Evolutionary conservation across 108 stramenopile genomes (phyloP).

Genomic region (Phaeodactylum tricornutum): DNA sequence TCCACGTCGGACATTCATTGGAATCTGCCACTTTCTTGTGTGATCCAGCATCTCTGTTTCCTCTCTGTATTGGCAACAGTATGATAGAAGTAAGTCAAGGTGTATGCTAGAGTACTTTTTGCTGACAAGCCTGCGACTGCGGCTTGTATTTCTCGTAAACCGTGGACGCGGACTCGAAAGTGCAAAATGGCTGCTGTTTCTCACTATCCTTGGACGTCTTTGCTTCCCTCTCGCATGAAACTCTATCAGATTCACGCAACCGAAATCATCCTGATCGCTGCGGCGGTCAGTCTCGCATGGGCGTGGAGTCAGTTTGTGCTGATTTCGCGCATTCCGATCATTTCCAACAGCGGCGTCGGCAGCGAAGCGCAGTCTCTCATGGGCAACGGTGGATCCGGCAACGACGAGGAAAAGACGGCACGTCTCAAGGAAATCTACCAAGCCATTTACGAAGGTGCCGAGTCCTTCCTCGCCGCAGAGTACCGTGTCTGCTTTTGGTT

Average conservation of each 20-base stretch:
- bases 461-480: slow-evolving; percentile 90
- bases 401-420: slow-evolving; percentile 67
- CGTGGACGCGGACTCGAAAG: too few species aligned
- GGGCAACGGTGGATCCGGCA: slow-evolving; percentile 23
- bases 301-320: slow-evolving; percentile 65
- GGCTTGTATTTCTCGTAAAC: too few species aligned
- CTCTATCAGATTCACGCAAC: slow-evolving; percentile 39
- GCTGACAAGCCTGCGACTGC: too few species aligned
- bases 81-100: too few species aligned
- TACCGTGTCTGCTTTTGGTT: slow-evolving; percentile 93
- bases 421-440: slow-evolving; percentile 84
- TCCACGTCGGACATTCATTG: too few species aligned
- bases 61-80: too few species aligned
- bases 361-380: slow-evolving; percentile 37
- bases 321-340: slow-evolving; percentile 72
- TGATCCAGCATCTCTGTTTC: too few species aligned
- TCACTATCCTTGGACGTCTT: too few species aligned
- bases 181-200: too few species aligned
- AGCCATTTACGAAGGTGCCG: slow-evolving; percentile 93
- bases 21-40: too few species aligned
- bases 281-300: slow-evolving; percentile 60
- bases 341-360: slow-evolving; percentile 34
- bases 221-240: too few species aligned
- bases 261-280: slow-evolving; percentile 57
- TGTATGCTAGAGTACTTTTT: too few species aligned